Percentiles rank a stretch among this genome's conserved stretches.
phyloP scores from a whole-genome alignment of 1,284 basidiomycete genomes.

The Paramarasmius palmivorus region DNA sequence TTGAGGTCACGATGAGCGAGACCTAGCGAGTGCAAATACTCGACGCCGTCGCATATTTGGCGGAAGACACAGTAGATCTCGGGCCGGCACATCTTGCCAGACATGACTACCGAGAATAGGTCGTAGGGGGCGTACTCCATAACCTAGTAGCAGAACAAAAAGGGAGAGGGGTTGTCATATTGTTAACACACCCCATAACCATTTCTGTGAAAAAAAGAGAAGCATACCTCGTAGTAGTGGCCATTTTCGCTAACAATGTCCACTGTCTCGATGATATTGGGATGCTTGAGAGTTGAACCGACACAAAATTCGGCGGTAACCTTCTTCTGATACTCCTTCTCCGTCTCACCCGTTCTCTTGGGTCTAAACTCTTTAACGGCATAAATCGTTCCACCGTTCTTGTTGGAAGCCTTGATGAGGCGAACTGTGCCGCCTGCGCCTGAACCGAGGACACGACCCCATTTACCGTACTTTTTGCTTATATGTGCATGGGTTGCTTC shows the following conservation, averaged over 20 bases:
- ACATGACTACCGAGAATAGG: slow-evolving; percentile 99
- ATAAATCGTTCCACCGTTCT: slow-evolving; percentile 82
- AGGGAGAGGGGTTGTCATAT: slow-evolving; percentile 11
- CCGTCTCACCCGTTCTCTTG: slow-evolving; percentile 83
- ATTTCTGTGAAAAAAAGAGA: not conserved
- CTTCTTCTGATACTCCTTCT: slow-evolving; percentile 99
- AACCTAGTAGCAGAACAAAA: slow-evolving; percentile 53
- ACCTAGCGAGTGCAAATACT: slow-evolving; percentile 87
- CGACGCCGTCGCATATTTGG: slow-evolving; percentile 97
- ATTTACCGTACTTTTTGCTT: slow-evolving; percentile 98
- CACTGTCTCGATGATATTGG: slow-evolving; percentile 97
- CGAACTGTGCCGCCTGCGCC: slow-evolving; percentile 98
- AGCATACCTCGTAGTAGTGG: slow-evolving; percentile 91
- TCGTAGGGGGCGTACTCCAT: slow-evolving; percentile 99
- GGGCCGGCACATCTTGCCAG: slow-evolving; percentile 95
- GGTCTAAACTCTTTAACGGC: slow-evolving; percentile 98
- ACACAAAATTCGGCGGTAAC: slow-evolving; percentile 98
- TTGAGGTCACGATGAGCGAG: slow-evolving; percentile 98
- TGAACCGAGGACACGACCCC: slow-evolving; percentile 93
- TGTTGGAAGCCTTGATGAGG: slow-evolving; percentile 85
- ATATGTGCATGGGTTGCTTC: slow-evolving; percentile 90
- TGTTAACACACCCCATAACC: not conserved
- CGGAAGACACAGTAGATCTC: slow-evolving; percentile 99
- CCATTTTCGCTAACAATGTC: slow-evolving; percentile 98
- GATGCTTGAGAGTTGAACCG: slow-evolving; percentile 91